Evolutionary conservation across 768 basidiomycete species (phyloP).

Genomic region (Dacryopinax spathularia): DNA sequence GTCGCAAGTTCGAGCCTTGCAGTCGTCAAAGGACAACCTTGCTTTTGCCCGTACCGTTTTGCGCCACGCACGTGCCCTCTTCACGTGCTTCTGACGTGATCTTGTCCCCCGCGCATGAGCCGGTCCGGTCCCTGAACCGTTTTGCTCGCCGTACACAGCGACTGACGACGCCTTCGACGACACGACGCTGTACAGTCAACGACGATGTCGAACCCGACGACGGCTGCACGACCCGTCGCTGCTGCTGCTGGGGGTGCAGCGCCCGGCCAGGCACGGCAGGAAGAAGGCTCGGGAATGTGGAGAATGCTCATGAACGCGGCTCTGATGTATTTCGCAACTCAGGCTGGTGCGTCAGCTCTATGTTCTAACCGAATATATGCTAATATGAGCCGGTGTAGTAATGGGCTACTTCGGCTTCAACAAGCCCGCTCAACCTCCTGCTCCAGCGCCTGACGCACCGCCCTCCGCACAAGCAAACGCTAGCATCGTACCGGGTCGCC

Average conservation of each 20-base stretch:
- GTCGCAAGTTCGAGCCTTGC: not conserved
- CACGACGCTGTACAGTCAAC: not conserved
- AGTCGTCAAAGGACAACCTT: not conserved
- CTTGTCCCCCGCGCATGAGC: too few relatives aligned
- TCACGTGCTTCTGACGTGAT: too few relatives aligned
- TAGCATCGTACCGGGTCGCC: not conserved
- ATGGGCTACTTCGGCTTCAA: not conserved
- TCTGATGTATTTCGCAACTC: not conserved
- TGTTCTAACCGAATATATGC: not conserved
- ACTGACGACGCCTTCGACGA: not conserved
- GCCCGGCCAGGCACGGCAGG: not conserved
- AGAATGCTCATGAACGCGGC: not conserved
- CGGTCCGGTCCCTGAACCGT: too few relatives aligned
- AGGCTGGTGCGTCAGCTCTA: not conserved
- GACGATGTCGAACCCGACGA: not conserved
- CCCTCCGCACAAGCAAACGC: not conserved
- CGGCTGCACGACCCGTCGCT: not conserved
- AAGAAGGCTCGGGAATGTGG: constrained; percentile 6
- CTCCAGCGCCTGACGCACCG: not conserved
- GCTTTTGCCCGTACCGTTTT: too few relatives aligned
- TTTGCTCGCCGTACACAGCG: too few relatives aligned
- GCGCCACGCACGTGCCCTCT: too few relatives aligned
- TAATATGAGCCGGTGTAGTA: not conserved
- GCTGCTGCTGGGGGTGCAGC: not conserved
- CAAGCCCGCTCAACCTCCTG: not conserved